Evolutionary conservation across 805 yeast genomes (phyloP), one percentile per base, ranked within the genome.

Genomic region (Suhomyces tanzawaensis): DNA sequence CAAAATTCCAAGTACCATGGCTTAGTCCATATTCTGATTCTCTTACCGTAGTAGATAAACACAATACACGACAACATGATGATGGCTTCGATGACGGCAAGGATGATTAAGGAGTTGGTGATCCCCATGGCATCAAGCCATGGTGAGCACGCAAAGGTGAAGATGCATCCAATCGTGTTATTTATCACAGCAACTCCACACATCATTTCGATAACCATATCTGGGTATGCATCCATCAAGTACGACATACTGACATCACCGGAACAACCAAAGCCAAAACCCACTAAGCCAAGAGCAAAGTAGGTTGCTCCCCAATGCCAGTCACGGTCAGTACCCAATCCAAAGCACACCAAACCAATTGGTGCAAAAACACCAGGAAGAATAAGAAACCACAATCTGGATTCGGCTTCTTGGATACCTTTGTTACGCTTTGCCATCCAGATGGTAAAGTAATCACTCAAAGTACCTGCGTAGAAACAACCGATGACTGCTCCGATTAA

Each of bases 181-280:
- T 81, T 81, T 50, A 81, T 80, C 38, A 80, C 71, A 7, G 79
- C 58, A 18, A 82, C 84, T 39, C 85, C 84, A 18, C 79, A 79
- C 85, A 81, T 79, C 48, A 83, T 81, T 58, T 81, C 85, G 47
- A 81, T 64, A 39, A 81, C 78, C 74, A 81, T 74, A 31, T 79
- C 85, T 1, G 86, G 85, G 45, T 81, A 81, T 4, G 80, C 66
- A 46, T 79, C 83, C 84, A 81, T 79, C 44, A 79, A 62, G 41
- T 81, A 81, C 1, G 79, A 70, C 78, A 81, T 74, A 25, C 84
- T 80, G 36, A 80, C 76, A 54, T 82, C 88, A 53, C 86, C 86
- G 11, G 82, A 74, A 36, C 82, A 76, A 52, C 85, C 86, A 64
- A 79, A 81, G 1, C 85, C 81, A 43, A 80, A 77, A 0, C 86